Base-by-base conservation (phyloP, 352 stramenopile species). In the Pseudoperonospora humuli region DNA sequence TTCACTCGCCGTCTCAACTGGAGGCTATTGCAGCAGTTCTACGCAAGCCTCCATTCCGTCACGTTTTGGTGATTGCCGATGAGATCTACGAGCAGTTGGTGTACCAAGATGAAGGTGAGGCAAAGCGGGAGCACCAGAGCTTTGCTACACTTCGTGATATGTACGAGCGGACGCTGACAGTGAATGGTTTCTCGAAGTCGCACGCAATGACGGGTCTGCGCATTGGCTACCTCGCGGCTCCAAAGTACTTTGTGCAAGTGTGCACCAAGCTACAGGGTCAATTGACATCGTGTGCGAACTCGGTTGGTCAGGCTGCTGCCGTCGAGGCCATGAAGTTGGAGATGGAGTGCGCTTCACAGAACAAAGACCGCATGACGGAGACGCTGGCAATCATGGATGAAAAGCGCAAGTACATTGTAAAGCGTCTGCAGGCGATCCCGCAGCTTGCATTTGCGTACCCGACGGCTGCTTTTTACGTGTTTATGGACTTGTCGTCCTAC, bases 131-230 rank as follows among this genome's bases (percentile, higher is more conserved):
- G 29, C 79, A 90, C 60, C 46, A 77, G 44, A 86, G 70, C 48
- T 90, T 94, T 34, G 78, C 76, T 14, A 64, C 63, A 13, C 53
- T 88, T 14, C 73, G 75, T 1, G 73, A 55, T 33, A 96, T 98
- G 84, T 95, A 87, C 55, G 56, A 86, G 33, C 72, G 92, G 15
- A 98, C 93, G 31, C 67, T 97, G 25, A 84, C 94, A 14, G 63
- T 98, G 20, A 98, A 98, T 57, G 95, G 95, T 2, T 98, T 98
- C 51, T 97, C 85, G 39, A 99, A 98, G 75, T 88, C 84, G 21
- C 86, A 97, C 57, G 94, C 93, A 24, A 98, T 98, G 95, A 96
- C 95, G 3, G 95, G 95, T 24, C 88, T 97, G 25, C 71, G 95
- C 43, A 74, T 98, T 23, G 95, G 93, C 17, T 97, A 97, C 71